A percentile compares a stretch with the other conserved stretches of the same genome.
phyloP scores from a whole-genome alignment of 768 basidiomycete species.

The Rhodotorula kratochvilovae region DNA sequence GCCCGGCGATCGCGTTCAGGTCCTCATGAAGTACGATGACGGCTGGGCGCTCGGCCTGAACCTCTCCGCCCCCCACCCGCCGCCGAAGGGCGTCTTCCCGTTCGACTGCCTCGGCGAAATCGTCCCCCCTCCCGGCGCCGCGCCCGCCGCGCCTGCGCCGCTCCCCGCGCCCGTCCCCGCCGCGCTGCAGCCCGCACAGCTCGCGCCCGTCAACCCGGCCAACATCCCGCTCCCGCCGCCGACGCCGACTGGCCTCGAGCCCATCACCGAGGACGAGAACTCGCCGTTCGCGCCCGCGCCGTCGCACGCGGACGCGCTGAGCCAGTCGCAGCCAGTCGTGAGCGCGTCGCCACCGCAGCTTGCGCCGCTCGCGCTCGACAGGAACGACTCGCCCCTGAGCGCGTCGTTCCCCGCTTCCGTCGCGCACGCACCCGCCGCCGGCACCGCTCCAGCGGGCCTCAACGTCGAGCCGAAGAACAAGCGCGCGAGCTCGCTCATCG shows the following conservation, averaged over 20 bases:
- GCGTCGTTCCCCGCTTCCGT: conserved; percentile 12
- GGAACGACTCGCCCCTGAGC: conserved; percentile 16
- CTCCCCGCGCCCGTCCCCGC: neutral
- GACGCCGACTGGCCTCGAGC: conserved; percentile 12
- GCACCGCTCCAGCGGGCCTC: neutral
- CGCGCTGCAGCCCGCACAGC: conserved; percentile 4
- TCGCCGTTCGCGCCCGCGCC: neutral
- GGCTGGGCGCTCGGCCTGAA: conserved; percentile 41
- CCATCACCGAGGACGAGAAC: conserved; percentile 4
- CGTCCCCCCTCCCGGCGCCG: neutral
- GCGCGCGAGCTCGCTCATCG: conserved; percentile 30
- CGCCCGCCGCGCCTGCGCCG: neutral
- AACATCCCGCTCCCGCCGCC: conserved; percentile 30
- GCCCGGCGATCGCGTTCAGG: conserved; percentile 42
- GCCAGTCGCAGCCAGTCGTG: too few relatives aligned
- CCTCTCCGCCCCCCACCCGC: conserved; percentile 10
- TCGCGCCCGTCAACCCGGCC: conserved; percentile 23
- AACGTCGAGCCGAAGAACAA: conserved; percentile 10
- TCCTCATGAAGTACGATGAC: conserved; percentile 44
- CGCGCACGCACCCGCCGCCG: neutral
- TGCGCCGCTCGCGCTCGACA: conserved; percentile 5
- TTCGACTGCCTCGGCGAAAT: conserved; percentile 36
- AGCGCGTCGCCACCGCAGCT: conserved; percentile 13
- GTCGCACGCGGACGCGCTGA: too few relatives aligned
- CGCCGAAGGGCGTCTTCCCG: conserved; percentile 35